These are phyloP conservation scores for Microthlaspi erraticum DNA, from an alignment of 345 rosid genomes.

Conservation along the genomic window DNA sequence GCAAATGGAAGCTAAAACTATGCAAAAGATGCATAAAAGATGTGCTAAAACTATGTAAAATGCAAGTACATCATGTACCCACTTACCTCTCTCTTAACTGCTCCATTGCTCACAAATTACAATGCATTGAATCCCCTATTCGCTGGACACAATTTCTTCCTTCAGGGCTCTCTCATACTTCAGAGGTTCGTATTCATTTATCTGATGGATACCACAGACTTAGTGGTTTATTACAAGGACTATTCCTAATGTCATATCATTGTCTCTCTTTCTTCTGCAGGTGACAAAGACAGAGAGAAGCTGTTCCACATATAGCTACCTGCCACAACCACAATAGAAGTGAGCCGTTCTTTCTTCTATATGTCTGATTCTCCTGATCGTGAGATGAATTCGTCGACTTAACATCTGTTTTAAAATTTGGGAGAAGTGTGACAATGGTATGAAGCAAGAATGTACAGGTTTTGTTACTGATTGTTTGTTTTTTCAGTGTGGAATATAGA, in stretches of 20 bases:
- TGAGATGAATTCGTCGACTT: conserved; percentile 36
- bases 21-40: too few species aligned
- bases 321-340: conserved; percentile 43
- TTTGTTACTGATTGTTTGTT: conserved; percentile 34
- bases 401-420: conserved; percentile 8
- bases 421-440: conserved; percentile 28
- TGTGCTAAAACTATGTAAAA: too few species aligned
- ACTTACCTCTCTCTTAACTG: conserved; percentile 76
- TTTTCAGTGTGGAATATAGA: conserved; percentile 39
- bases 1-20: too few species aligned
- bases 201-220: conserved; percentile 6
- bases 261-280: conserved; percentile 27
- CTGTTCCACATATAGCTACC: conserved; percentile 43
- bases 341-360: conserved; percentile 21
- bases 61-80: too few species aligned
- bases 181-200: conserved; percentile 63
- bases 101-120: conserved; percentile 86
- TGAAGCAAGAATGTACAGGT: conserved; percentile 39
- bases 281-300: conserved; percentile 47
- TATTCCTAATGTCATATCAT: background rate
- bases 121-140: conserved; percentile 72
- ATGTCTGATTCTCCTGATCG: conserved; percentile 27
- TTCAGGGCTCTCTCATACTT: conserved; percentile 60
- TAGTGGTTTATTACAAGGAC: background rate
- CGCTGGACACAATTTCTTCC: conserved; percentile 89